Base-by-base conservation (phyloP, 441 rosid species). In the California macrophylla region DNA sequence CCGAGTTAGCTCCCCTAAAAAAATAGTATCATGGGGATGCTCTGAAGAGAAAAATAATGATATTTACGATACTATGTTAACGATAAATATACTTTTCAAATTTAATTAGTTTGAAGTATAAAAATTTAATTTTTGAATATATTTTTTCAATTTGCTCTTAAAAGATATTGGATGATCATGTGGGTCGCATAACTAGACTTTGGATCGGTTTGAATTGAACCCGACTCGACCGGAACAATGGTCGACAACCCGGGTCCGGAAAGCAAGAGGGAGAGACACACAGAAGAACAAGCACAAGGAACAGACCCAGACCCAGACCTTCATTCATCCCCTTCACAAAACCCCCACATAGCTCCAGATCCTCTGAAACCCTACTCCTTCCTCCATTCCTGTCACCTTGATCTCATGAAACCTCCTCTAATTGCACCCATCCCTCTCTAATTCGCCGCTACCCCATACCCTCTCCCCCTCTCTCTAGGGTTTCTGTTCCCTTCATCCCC, bases 351-450 rank as follows among this genome's bases (percentile, higher is more conserved):
- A 61, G 18, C 36, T 13, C 32, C 13, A 61, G 65, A 61, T 61
- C 65, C 65, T 61, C 65, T 15, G 36, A 61, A 61, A 61, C 65
- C 65, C 65, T 61, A 61, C 26, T 61, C 34, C n/a, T 10, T 25
- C 30, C 36, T 61, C 65, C 65, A 61, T 61, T 61, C n/a, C n/a
- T 6, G 2, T 25, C 20, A 13, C 65, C 65, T 61, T 13, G 65
- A 61, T 61, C 34, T 8, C 20, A 61, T 61, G 65, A 61, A 13
- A 61, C 36, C 32, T 28, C 65, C 65, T 26, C 65, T 26, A 61
- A 26, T 28, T 61, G 16, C 65, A 25, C 65, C 65, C 13, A 24
- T 28, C 13, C 65, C 65, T 28, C 65, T 28, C 10, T 61, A 61
- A 61, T 26, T 36, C 65, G 15, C 36, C 65, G 13, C 18, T 9